Base-by-base conservation (phyloP, 116 monocot genomes). In the Posidonia oceanica region DNA sequence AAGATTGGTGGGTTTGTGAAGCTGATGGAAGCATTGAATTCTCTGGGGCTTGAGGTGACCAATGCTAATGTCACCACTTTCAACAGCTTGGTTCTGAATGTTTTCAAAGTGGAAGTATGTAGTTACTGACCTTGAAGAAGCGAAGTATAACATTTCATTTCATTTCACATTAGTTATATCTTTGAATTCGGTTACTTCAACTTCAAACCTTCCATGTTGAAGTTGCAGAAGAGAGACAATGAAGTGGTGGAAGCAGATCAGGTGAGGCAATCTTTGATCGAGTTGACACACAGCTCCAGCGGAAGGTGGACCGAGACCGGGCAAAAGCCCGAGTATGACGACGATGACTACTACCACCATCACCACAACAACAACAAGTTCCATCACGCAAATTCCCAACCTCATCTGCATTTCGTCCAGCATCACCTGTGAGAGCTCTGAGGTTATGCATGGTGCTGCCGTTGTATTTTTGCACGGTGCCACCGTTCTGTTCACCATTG, bases 1-100 rank as follows among this genome's bases (percentile, higher is more conserved):
- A 77, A 79, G 80, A 58, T 38, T 0, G 89, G 91, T 5, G 91
- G 96, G 3, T 91, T 96, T 38, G 79, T 80, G 58, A 83, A 79
- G 80, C 41, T 96, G 64, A 86, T 91, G 85, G 96, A 96, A 59
- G 91, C 91, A 60, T 83, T 96, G 75, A 83, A 69, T 44, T 75
- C 86, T 0, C 71, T 91, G 4, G 87, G 91, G 0, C 78, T 96
- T 10, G 91, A 91, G 69, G 96, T 96, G n/a, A 83, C 86, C 74
- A 91, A 83, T 23, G 88, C 78, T 23, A 96, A 81, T 29, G 85
- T 96, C 48, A 91, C 96, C 38, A 83, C 91, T 5, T 85, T 76
- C 70, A 78, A 71, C 36, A 71, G 68, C 7, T 74, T 96, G n/a
- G 96, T 87, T 4, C 68, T 88, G 16, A 88, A 88, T 57, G 87